Conservation (phyloP, 2,329 filamentous ascomycete genomes). For the Cladosporium austrohemisphaericum region DNA sequence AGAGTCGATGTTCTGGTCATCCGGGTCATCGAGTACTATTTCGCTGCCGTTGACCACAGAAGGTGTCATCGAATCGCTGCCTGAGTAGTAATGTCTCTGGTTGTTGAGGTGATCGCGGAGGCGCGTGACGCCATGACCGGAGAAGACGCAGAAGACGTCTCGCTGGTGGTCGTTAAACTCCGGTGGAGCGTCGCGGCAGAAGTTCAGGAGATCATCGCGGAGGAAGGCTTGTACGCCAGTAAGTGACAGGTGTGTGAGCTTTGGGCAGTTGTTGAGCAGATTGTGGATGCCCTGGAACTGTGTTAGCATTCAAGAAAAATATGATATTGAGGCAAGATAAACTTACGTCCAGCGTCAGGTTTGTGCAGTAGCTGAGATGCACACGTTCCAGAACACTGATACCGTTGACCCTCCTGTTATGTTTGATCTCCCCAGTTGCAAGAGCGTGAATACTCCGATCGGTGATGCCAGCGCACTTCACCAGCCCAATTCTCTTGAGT, state of each 20-base stretch:
- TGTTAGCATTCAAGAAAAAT: slow-evolving; percentile 33
- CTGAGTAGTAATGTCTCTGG: slow-evolving; percentile 21
- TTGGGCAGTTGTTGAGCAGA: slow-evolving; percentile 84
- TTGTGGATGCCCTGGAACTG: slow-evolving; percentile 73
- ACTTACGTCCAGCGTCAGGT: slow-evolving; percentile 74
- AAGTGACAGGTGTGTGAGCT: slow-evolving; percentile 87
- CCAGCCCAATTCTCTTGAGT: slow-evolving; percentile 86
- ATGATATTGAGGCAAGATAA: background rate
- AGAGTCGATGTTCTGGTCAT: slow-evolving; percentile 26
- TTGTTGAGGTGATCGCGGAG: slow-evolving; percentile 75
- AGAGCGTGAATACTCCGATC: slow-evolving; percentile 83
- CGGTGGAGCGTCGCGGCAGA: slow-evolving; percentile 81
- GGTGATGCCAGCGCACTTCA: slow-evolving; percentile 89
- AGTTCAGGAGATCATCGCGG: slow-evolving; percentile 75
- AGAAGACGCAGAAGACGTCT: slow-evolving; percentile 96
- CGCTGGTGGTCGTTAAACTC: slow-evolving; percentile 96
- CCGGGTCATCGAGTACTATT: slow-evolving; percentile 26
- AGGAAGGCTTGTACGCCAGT: slow-evolving; percentile 92
- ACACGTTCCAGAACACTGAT: slow-evolving; percentile 80
- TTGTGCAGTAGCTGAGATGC: slow-evolving; percentile 91
- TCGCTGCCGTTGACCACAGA: slow-evolving; percentile 17
- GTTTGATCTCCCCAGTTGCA: slow-evolving; percentile 51
- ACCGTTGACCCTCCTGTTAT: slow-evolving; percentile 39
- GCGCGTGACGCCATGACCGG: slow-evolving; percentile 73
- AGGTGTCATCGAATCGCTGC: slow-evolving; percentile 19